Conservation (phyloP, 1,139 yeast genomes). For the Geotrichum reessii region DNA sequence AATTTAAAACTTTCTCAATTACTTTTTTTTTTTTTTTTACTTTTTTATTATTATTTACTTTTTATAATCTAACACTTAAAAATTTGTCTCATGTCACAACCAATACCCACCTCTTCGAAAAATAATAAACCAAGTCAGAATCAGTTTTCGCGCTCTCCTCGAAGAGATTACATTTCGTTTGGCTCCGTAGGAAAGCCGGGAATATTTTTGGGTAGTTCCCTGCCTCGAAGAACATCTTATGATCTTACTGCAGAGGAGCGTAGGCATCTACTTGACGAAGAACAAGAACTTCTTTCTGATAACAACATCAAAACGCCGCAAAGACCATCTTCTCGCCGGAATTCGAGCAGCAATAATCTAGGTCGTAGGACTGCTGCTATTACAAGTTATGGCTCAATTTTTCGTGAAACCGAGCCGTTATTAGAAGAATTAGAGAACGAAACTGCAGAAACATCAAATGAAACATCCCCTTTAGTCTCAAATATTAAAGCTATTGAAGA, state of each 20-base stretch:
- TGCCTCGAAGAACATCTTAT: slow-evolving; percentile 7
- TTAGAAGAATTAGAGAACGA: slow-evolving; percentile 3
- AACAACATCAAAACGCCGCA: slow-evolving; percentile 10
- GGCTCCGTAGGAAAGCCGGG: slow-evolving; percentile 22
- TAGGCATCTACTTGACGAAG: slow-evolving; percentile 16
- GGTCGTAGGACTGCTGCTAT: neutral
- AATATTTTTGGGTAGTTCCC: slow-evolving; percentile 11
- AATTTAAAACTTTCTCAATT: neutral
- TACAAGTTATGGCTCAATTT: slow-evolving; percentile 5
- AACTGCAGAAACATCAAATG: slow-evolving; percentile 1
- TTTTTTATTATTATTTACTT: neutral
- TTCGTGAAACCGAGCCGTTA: neutral
- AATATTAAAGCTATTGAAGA: slow-evolving; percentile 2
- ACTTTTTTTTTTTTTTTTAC: neutral
- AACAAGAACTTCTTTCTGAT: slow-evolving; percentile 18
- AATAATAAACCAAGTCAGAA: neutral
- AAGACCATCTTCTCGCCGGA: neutral
- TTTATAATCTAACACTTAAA: neutral
- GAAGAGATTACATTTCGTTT: slow-evolving; percentile 18
- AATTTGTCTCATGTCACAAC: neutral
- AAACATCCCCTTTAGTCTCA: slow-evolving; percentile 6
- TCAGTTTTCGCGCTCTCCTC: slow-evolving; percentile 17
- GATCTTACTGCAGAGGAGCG: slow-evolving; percentile 15
- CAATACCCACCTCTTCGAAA: slow-evolving; percentile 7
- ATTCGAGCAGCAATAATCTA: neutral